Conservation (phyloP, 495 filamentous ascomycete species). For the Penicillium crystallinum region DNA sequence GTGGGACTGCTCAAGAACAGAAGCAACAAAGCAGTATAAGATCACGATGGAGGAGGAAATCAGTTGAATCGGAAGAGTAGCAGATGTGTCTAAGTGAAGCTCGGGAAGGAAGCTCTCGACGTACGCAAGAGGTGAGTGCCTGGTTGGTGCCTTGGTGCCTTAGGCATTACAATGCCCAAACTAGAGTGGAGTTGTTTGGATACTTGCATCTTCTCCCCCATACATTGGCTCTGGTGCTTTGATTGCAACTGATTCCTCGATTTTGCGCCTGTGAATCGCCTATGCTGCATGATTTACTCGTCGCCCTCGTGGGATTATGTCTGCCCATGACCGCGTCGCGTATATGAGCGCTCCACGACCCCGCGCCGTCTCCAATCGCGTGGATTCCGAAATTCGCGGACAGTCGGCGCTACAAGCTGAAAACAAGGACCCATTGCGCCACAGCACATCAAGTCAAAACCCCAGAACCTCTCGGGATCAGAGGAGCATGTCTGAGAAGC, state of each 20-base stretch:
- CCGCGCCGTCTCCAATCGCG: slow-evolving; percentile 44
- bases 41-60: slow-evolving; percentile 8
- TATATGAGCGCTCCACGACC: slow-evolving; percentile 44
- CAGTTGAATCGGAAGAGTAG: slow-evolving; percentile 14
- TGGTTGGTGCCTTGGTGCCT: slow-evolving; percentile 20
- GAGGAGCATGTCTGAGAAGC: slow-evolving; percentile 31
- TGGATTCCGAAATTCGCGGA: slow-evolving; percentile 36
- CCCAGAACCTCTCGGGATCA: slow-evolving; percentile 30
- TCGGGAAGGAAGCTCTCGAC: slow-evolving; percentile 30
- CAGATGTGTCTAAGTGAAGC: slow-evolving; percentile 29
- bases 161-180: slow-evolving; percentile 24
- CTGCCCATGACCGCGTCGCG: slow-evolving; percentile 42
- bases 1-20: neutral
- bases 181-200: slow-evolving; percentile 15
- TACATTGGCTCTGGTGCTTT: neutral
- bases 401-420: slow-evolving; percentile 32
- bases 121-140: slow-evolving; percentile 43
- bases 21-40: slow-evolving; percentile 3
- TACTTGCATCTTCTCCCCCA: slow-evolving; percentile 6
- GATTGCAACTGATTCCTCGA: neutral
- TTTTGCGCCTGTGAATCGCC: neutral
- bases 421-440: slow-evolving; percentile 33
- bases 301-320: slow-evolving; percentile 34
- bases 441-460: slow-evolving; percentile 34
- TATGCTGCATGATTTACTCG: slow-evolving; percentile 22